phyloP scores from a whole-genome alignment of 1,284 basidiomycete species.

The Ustilago cynodontis region DNA sequence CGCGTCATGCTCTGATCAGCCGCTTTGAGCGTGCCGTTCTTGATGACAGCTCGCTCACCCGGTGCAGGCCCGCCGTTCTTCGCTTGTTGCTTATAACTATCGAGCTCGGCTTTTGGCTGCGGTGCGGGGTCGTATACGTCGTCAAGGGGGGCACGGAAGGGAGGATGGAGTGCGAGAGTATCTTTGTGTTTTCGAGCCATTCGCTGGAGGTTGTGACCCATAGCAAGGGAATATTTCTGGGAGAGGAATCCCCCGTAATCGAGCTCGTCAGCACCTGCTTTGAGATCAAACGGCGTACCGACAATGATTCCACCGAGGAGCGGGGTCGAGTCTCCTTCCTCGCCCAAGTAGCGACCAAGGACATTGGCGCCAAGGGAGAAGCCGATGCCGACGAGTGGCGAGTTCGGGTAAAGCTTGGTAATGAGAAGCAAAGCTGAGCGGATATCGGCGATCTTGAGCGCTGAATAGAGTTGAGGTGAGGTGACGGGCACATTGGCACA shows the following conservation, averaged over 20 bases:
- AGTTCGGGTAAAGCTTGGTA: conserved; percentile 79
- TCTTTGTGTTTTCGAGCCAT: conserved; percentile 55
- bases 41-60: conserved; percentile 35
- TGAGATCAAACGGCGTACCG: conserved; percentile 84
- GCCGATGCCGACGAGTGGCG: conserved; percentile 86
- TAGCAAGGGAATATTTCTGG: conserved; percentile 82
- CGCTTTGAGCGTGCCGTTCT: conserved; percentile 66
- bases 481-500: conserved; percentile 87
- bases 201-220: conserved; percentile 81
- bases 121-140: conserved; percentile 52
- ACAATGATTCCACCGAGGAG: conserved; percentile 79
- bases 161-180: conserved; percentile 57
- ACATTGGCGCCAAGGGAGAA: conserved; percentile 96
- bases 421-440: conserved; percentile 85
- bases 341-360: conserved; percentile 88
- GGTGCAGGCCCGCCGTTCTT: conserved; percentile 41
- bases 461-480: conserved; percentile 83
- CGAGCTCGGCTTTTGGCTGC: conserved; percentile 41
- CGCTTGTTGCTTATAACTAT: conserved; percentile 42
- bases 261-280: conserved; percentile 73
- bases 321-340: conserved; percentile 83
- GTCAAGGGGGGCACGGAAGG: conserved; percentile 51
- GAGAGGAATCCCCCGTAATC: conserved; percentile 74
- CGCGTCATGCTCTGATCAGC: conserved; percentile 77
- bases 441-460: conserved; percentile 82